Base-by-base conservation (phyloP, 495 filamentous ascomycete genomes). In the Neurospora sp. region DNA sequence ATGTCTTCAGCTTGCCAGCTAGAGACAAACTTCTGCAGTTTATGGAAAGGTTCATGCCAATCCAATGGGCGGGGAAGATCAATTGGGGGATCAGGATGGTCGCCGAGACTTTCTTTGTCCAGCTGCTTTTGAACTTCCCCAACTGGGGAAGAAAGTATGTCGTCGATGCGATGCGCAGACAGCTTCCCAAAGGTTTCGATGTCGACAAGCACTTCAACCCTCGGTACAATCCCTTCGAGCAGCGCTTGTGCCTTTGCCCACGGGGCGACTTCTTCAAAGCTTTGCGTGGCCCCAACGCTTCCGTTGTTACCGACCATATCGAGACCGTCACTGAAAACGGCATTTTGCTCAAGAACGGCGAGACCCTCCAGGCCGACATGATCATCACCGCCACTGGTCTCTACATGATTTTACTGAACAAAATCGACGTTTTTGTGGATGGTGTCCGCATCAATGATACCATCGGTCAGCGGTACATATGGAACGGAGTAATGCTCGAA, bases 301-400 rank as follows among this genome's bases (percentile, higher is more conserved):
- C 86, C 54, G 82, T 95, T n/a, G 86, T 88, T 6, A 95, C 92
- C 0, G 91, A 89, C 45, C 85, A 81, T 17, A 92, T 95, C 80
- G 82, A 88, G n/a, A 84, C 83, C 0, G 88, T 95, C 10, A 90
- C 88, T 0, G 79, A 82, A 28, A 83, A 85, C 15, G 86, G 88
- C 2, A 89, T 95, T 72, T 74, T 79, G 21, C 85, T 93, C 28
- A 79, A 84, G 38, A 86, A 85, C 0, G 92, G 90, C 21, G 83
- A 87, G 69, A 79, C 77, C 0, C 77, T 94, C 4, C 83, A 88
- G 1, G 88, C 90, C 0, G 91, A 94, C 80, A 89, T 92, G 76
- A 91, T 94, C 77, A 81, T 94, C 74, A 92, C 91, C 0, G 92
- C 92, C 0, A 96, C 92, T 0, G 92, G 92, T 2, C 82, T 96